phyloP scores from a whole-genome alignment of 495 filamentous ascomycete genomes.

The Cercophora newfieldiana region DNA sequence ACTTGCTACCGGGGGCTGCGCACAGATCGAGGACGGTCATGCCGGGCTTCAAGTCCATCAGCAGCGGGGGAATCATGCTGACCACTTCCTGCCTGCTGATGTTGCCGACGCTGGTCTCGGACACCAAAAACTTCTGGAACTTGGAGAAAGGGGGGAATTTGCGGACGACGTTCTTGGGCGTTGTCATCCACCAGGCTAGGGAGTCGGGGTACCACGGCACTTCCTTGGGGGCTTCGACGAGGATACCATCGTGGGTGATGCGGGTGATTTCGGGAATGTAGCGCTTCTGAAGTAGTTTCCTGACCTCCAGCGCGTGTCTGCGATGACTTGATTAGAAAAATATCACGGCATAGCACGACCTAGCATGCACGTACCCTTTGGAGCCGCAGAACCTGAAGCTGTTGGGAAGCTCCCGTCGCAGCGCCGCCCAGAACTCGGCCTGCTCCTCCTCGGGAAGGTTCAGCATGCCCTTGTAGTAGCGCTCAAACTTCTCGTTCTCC shows the following conservation, averaged over 20 bases:
- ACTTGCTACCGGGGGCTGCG: slow-evolving; percentile 95
- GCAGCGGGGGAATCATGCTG: slow-evolving; percentile 95
- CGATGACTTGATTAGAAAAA: slow-evolving; percentile 36
- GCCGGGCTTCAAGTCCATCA: slow-evolving; percentile 86
- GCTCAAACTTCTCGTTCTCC: slow-evolving; percentile 74
- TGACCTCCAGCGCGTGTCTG: slow-evolving; percentile 78
- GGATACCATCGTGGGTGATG: slow-evolving; percentile 73
- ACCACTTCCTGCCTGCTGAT: slow-evolving; percentile 96
- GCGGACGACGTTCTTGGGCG: slow-evolving; percentile 88
- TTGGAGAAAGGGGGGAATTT: slow-evolving; percentile 88
- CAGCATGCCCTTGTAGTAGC: slow-evolving; percentile 76
- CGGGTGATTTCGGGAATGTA: slow-evolving; percentile 87
- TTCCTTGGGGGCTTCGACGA: slow-evolving; percentile 74
- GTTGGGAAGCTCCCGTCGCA: slow-evolving; percentile 84
- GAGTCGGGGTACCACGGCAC: slow-evolving; percentile 91
- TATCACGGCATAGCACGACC: background rate
- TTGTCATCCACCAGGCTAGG: slow-evolving; percentile 94
- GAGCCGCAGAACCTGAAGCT: slow-evolving; percentile 96
- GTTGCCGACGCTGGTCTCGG: slow-evolving; percentile 94
- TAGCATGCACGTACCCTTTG: slow-evolving; percentile 58
- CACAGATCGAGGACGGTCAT: slow-evolving; percentile 95
- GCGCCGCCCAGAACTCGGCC: slow-evolving; percentile 74
- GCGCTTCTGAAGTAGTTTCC: slow-evolving; percentile 76
- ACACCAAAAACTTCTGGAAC: slow-evolving; percentile 98
- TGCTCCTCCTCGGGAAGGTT: slow-evolving; percentile 72